Evolutionary conservation across 192 early-diverging fungal species (phyloP), one percentile per base, ranked within the genome.

Genomic region (Backusella circina): DNA sequence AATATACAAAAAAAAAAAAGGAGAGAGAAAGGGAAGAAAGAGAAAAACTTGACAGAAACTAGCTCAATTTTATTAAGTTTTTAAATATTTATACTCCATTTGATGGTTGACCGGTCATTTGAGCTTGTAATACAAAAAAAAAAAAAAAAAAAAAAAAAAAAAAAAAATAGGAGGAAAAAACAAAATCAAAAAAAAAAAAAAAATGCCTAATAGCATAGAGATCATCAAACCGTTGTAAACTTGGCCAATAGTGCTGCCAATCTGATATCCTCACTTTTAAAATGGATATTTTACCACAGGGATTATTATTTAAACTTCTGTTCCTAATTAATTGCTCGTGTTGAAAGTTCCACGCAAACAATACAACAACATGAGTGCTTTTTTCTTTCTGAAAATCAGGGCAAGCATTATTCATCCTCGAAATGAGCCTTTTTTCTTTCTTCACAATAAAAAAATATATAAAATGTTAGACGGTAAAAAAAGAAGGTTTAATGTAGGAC

Each of bases 241-340:
- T 61, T 61, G 54, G 54, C 54, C 12, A 61, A 61, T 28, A 61
- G 10, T 61, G 54, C 54, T 61, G 54, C 54, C 54, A 61, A 61
- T 28, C 1, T 61, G 54, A 61, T 61, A 61, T 61, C 54, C 54
- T 61, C 26, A 26, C 54, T 61, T 61, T 61, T 61, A 12, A 61
- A 61, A 61, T 9, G 54, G 54, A 61, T 61, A n/a, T 28, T 61
- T 28, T 12, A 28, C 21, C 26, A 61, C 54, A 61, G 23, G 21
- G 54, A 61, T 28, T 28, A 28, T 10, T n/a, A n/a, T 51, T 61
- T 28, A 61, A 28, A 21, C 23, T 61, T 61, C 26, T 28, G 54
- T 61, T 61, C 54, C 54, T 61, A 28, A 61, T 61, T 61, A 61
- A 61, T 61, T 61, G 23, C 54, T 61, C 54, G 54, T 61, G 54